Base-by-base conservation (phyloP, 2,329 filamentous ascomycete species). In the Neonectria ditissima region DNA sequence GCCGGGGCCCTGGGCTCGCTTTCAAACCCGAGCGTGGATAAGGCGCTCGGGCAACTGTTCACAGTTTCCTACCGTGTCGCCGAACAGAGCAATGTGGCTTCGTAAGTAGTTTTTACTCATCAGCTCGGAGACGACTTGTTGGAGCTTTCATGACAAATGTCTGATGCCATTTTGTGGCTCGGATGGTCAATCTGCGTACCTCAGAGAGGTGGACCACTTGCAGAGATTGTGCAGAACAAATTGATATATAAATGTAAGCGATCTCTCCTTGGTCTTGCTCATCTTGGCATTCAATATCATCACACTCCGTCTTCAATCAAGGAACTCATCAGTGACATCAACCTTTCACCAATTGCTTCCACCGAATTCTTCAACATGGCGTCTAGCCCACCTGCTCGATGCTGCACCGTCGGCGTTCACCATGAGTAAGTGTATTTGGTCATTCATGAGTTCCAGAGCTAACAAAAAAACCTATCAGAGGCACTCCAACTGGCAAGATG, bases 341-440 rank as follows among this genome's bases (percentile, higher is more conserved):
- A 13, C 11, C 18, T 11, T 28, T 13, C 45, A 18, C 28, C 26
- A 48, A 30, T 10, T 13, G 1, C n/a, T 18, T 18, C 7, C 20
- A n/a, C 7, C 3, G 2, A 37, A n/a, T 5, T 26, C 24, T 55
- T n/a, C 9, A 11, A 28, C 13, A 62, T 62, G 59, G 39, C 59
- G 7, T 62, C 59, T 6, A 30, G 57, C 18, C 53, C 47, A 16
- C 59, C 59, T 32, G 59, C 26, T n/a, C n/a, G 37, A 26, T 62
- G 59, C 26, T 62, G 59, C 20, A 47, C 45, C 22, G 54, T 57
- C 10, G 59, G 59, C 10, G 41, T 57, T 13, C 59, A 14, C 5
- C 59, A 62, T 18, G 53, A 62, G 59, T 62, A 26, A 43, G 55
- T 30, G 14, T 4, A 9, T 30, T 30, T 4, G 22, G 5, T 5